Conservation (phyloP, 352 stramenopile genomes). For the Phytopythium vexans region DNA sequence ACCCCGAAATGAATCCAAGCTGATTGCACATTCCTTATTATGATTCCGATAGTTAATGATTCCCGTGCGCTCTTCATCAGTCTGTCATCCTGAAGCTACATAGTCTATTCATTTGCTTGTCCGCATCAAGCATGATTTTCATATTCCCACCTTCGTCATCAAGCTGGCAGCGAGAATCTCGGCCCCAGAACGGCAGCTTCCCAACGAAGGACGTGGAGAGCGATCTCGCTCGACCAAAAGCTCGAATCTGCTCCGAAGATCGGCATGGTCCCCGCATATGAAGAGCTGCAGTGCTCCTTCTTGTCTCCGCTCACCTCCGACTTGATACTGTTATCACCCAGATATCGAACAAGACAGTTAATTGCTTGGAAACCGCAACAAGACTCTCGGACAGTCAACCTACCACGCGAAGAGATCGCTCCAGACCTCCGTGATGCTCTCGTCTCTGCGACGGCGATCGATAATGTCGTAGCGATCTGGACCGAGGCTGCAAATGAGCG, state of each 20-base stretch:
- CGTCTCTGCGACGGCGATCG: neutral
- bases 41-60: too few species aligned
- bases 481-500: constrained; percentile 4
- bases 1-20: too few species aligned
- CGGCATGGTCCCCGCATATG: constrained; percentile 2
- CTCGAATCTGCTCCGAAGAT: neutral
- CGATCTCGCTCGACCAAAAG: constrained; percentile 3
- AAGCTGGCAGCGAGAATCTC: constrained; percentile 3
- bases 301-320: neutral
- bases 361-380: neutral
- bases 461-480: constrained; percentile 3
- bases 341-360: neutral
- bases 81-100: too few species aligned
- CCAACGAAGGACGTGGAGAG: constrained; percentile 3
- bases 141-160: neutral
- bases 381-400: neutral
- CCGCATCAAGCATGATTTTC: too few species aligned
- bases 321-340: constrained; percentile 1
- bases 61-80: too few species aligned
- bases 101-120: too few species aligned
- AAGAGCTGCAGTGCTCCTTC: neutral
- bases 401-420: constrained; percentile 5
- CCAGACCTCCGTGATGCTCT: neutral
- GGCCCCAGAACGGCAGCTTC: neutral
- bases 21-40: too few species aligned